phyloP scores from a whole-genome alignment of 1,284 basidiomycete species.

The Vanrija pseudolonga region DNA sequence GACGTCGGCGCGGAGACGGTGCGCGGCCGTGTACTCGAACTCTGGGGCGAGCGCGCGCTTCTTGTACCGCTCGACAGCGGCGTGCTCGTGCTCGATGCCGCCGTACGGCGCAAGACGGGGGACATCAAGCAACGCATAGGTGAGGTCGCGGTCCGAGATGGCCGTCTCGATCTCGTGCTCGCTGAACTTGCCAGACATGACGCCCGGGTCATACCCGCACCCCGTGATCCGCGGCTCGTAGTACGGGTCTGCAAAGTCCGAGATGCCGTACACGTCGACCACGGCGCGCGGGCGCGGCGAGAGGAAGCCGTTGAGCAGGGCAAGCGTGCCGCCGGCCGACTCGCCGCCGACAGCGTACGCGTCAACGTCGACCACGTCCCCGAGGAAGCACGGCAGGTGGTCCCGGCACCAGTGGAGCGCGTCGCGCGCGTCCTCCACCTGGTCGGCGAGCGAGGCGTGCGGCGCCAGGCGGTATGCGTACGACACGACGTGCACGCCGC shows the following conservation, averaged over 20 bases:
- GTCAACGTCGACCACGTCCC: conserved; percentile 16
- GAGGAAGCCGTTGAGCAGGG: conserved; percentile 7
- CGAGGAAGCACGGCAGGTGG: conserved; percentile 7
- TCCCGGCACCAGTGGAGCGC: conserved; percentile 13
- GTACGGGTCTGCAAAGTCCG: conserved; percentile 21
- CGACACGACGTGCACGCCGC: conserved; percentile 14
- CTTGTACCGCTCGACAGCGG: background rate
- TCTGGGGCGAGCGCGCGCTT: background rate
- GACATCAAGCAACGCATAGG: conserved; percentile 3
- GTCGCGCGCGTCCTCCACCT: conserved; percentile 12
- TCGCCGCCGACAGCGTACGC: conserved; percentile 31
- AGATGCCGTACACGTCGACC: conserved; percentile 24
- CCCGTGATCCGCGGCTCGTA: conserved; percentile 1
- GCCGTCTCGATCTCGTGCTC: conserved; percentile 22
- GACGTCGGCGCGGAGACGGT: conserved; percentile 6
- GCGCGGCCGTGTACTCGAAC: conserved; percentile 9
- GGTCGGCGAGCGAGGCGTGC: conserved; percentile 12
- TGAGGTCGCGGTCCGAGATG: conserved; percentile 5
- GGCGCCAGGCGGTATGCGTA: conserved; percentile 18
- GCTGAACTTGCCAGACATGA: conserved; percentile 3
- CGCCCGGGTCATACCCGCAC: background rate
- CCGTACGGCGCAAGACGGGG: background rate
- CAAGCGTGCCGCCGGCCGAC: conserved; percentile 28
- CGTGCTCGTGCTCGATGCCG: background rate
- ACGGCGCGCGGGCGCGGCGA: conserved; percentile 23